These are phyloP conservation scores for Nannochloropsis gaditana DNA, from an alignment of 108 stramenopile species.

Conservation along the genomic window DNA sequence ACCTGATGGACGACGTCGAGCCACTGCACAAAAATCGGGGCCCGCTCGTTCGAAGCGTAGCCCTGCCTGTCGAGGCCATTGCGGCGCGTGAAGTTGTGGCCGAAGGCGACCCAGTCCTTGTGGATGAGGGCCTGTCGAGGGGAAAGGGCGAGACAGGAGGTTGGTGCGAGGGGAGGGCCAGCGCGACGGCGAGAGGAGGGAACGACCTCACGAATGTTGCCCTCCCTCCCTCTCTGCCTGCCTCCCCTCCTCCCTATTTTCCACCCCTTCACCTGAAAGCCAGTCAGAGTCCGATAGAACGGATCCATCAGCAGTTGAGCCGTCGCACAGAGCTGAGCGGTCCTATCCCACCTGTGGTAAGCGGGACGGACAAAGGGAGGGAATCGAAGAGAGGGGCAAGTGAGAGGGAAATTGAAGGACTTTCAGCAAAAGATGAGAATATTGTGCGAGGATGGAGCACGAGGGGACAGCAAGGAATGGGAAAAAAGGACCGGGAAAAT, in stretches of 20 bases:
- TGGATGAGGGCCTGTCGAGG: slow-evolving; percentile 67
- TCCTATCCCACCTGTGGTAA: slow-evolving; percentile 77
- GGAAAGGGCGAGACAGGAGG: background rate
- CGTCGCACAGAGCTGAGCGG: slow-evolving; percentile 67
- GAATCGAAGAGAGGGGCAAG: too few species aligned
- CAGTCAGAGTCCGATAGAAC: slow-evolving; percentile 82
- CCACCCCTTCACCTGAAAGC: slow-evolving; percentile 59
- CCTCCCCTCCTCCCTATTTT: background rate
- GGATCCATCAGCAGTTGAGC: slow-evolving; percentile 91
- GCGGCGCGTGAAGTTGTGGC: slow-evolving; percentile 94
- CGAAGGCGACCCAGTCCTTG: slow-evolving; percentile 95
- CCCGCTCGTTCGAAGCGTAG: slow-evolving; percentile 66
- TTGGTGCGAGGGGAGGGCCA: background rate
- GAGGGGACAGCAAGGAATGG: too few species aligned
- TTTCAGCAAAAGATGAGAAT: too few species aligned
- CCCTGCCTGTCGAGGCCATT: slow-evolving; percentile 50
- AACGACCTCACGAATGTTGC: background rate
- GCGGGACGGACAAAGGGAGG: background rate
- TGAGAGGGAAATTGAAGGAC: too few species aligned
- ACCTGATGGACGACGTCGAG: slow-evolving; percentile 92
- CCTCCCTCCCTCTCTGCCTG: background rate
- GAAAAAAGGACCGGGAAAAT: too few species aligned
- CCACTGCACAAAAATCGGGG: slow-evolving; percentile 96
- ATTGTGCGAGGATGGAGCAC: too few species aligned
- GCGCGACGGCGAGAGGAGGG: background rate